Evolutionary conservation across 208 protist species (phyloP).

Genomic region (Crithidia bombi): DNA sequence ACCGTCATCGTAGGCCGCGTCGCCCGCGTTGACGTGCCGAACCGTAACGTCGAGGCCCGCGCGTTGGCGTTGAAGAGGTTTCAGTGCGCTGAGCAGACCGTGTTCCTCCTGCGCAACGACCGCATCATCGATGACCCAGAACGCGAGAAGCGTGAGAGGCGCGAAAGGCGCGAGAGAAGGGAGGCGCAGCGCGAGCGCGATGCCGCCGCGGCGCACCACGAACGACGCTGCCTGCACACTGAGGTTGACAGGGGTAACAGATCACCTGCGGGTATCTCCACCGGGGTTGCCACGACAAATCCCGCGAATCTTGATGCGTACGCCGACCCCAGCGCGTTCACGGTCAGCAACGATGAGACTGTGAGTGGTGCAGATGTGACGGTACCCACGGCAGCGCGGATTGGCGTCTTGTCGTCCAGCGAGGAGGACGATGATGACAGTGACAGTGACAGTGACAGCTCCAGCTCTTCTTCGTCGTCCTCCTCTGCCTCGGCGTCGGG

Average conservation of each 20-base stretch:
- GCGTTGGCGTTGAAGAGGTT: conserved; percentile 82
- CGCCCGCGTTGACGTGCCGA: conserved; percentile 83
- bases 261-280: background rate
- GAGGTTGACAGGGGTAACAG: background rate
- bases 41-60: conserved; percentile 82
- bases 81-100: conserved; percentile 62
- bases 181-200: conserved; percentile 7
- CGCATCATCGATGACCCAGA: conserved; percentile 83
- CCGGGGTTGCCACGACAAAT: background rate
- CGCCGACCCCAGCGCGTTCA: conserved; percentile 25
- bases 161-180: no score
- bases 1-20: conserved; percentile 82
- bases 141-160: conserved; percentile 21
- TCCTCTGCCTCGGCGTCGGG: conserved; percentile 2
- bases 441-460: conserved; percentile 31
- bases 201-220: conserved; percentile 1
- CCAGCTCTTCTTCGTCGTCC: conserved; percentile 5
- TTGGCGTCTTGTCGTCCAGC: conserved; percentile 70
- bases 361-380: background rate
- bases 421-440: conserved; percentile 57
- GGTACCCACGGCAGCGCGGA: conserved; percentile 24
- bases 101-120: conserved; percentile 90
- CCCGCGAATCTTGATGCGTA: conserved; percentile 15
- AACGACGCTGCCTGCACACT: conserved; percentile 8
- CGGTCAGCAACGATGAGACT: no score